phyloP scores from a whole-genome alignment of 805 yeast species.

The Geotrichum ghanense region DNA sequence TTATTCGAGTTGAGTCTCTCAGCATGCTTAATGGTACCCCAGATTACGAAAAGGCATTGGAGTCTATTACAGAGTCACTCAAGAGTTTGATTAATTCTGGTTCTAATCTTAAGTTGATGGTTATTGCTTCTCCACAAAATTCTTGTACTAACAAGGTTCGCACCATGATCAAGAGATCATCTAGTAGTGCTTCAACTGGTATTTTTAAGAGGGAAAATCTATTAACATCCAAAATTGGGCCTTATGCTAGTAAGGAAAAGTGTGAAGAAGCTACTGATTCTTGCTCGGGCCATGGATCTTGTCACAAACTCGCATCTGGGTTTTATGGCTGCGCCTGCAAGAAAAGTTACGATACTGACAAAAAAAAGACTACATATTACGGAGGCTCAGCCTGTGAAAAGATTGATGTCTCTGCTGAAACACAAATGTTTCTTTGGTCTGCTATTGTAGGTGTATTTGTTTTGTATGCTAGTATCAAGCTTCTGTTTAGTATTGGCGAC shows the following conservation, averaged over 20 bases:
- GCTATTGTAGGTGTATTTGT: slow-evolving; percentile 35
- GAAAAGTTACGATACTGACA: slow-evolving; percentile 19
- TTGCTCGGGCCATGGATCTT: slow-evolving; percentile 30
- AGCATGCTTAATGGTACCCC: background rate
- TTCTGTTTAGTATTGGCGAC: slow-evolving; percentile 42
- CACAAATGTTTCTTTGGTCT: slow-evolving; percentile 63
- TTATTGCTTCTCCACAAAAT: slow-evolving; percentile 8
- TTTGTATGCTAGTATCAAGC: slow-evolving; percentile 39
- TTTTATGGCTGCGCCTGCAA: slow-evolving; percentile 26
- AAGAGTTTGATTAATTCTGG: slow-evolving; percentile 4
- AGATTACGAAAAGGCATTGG: slow-evolving; percentile 3
- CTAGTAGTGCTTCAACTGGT: background rate
- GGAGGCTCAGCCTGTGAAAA: slow-evolving; percentile 48
- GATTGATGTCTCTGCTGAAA: slow-evolving; percentile 53
- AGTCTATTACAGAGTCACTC: slow-evolving; percentile 3
- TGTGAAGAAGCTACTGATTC: slow-evolving; percentile 24
- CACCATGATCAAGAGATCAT: background rate
- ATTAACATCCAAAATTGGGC: slow-evolving; percentile 4
- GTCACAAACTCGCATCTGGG: slow-evolving; percentile 18
- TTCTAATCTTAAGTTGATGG: slow-evolving; percentile 3
- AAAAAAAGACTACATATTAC: slow-evolving; percentile 25
- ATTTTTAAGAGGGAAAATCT: background rate
- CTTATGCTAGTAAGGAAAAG: slow-evolving; percentile 20
- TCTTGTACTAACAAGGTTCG: slow-evolving; percentile 3
- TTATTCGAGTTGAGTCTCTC: slow-evolving; percentile 5